phyloP scores from a whole-genome alignment of 2,329 filamentous ascomycete species.

The Paraconiothyrium sp. region DNA sequence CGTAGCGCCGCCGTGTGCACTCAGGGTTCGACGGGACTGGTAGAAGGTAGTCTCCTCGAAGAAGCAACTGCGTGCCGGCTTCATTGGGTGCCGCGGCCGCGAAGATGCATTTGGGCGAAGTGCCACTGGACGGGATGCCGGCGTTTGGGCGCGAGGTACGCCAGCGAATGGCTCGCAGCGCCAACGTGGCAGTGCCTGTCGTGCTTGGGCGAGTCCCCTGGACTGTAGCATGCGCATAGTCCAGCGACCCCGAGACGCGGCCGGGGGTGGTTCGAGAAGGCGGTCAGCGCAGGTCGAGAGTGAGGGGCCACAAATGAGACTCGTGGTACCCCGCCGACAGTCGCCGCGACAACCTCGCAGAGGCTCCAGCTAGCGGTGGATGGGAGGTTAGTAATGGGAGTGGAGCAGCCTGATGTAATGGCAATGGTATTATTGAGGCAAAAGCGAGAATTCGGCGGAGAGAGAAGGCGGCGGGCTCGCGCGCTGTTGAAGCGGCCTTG shows the following conservation, averaged over 20 bases:
- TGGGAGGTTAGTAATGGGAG: neutral
- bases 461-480: no score
- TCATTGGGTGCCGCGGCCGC: constrained; percentile 13
- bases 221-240: constrained; percentile 10
- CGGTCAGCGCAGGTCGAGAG: constrained; percentile 21
- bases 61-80: constrained; percentile 18
- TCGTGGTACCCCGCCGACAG: constrained; percentile 1
- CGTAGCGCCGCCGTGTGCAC: constrained; percentile 36
- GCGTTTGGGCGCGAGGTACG: neutral
- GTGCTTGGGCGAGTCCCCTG: neutral
- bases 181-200: constrained; percentile 14
- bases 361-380: neutral
- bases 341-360: neutral
- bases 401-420: neutral
- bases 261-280: constrained; percentile 10
- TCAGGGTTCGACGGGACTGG: constrained; percentile 15
- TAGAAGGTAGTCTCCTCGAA: neutral
- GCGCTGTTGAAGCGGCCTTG: constrained; percentile 10
- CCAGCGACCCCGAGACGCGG: constrained; percentile 18
- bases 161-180: constrained; percentile 1
- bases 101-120: neutral
- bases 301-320: constrained; percentile 35
- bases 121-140: neutral
- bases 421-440: neutral
- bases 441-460: constrained; percentile 7